These are phyloP conservation scores for Pachyrhizus erosus DNA, from an alignment of 306 rosid species.

Conservation along the genomic window DNA sequence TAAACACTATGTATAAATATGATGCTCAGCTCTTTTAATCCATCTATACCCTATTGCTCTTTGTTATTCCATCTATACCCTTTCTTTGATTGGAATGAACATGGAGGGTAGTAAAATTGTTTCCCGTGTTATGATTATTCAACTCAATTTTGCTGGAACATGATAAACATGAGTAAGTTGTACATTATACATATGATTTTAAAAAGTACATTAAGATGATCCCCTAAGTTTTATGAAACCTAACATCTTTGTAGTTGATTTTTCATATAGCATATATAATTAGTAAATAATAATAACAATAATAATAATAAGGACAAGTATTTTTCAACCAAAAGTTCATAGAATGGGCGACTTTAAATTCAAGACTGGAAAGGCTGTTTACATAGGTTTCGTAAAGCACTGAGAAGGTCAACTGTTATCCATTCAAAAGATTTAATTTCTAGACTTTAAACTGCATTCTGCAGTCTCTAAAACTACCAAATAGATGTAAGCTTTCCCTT, in stretches of 20 bases:
- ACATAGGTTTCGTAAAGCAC: too few relatives aligned
- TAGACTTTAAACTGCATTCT: too few relatives aligned
- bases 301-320: neutral
- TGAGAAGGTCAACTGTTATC: too few relatives aligned
- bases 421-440: too few relatives aligned
- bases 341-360: too few relatives aligned
- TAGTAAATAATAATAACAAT: neutral
- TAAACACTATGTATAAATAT: neutral
- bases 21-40: neutral
- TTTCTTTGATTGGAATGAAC: too few relatives aligned
- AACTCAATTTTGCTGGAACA: neutral
- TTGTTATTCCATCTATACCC: neutral
- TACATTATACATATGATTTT: neutral
- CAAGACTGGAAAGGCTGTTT: too few relatives aligned
- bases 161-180: neutral
- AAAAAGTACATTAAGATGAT: neutral
- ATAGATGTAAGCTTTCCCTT: neutral
- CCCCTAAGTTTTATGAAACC: neutral
- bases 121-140: neutral
- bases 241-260: neutral
- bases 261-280: neutral
- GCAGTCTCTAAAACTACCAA: too few relatives aligned
- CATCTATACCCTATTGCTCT: neutral
- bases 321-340: too few relatives aligned
- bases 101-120: too few relatives aligned